These are phyloP conservation scores for Oldenlandia corymbosa DNA, from an alignment of 257 asterid genomes.

Conservation along the genomic window DNA sequence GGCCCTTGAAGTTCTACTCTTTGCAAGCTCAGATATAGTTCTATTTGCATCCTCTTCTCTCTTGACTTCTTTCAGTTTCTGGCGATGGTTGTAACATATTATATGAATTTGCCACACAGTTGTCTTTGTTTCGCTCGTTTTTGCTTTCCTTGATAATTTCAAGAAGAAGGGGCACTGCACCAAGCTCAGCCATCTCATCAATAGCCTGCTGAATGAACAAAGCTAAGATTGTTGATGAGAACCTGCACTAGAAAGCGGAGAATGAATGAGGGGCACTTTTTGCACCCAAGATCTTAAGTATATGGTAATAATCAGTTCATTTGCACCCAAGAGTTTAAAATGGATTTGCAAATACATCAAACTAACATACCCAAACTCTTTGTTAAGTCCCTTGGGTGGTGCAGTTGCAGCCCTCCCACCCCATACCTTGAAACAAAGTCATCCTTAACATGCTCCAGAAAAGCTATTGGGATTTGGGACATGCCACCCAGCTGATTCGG, in stretches of 20 bases:
- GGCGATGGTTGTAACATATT: conserved; percentile 33
- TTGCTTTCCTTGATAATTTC: conserved; percentile 17
- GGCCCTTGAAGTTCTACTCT: conserved; percentile 47
- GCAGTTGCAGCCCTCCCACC: conserved; percentile 76
- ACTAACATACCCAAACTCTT: conserved; percentile 57
- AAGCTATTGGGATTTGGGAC: conserved; percentile 80
- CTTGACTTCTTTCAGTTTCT: conserved; percentile 26
- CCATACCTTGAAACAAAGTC: conserved; percentile 63
- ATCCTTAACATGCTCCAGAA: conserved; percentile 71
- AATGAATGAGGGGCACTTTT: too few relatives aligned
- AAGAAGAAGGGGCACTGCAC: conserved; percentile 31
- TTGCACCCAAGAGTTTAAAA: neutral
- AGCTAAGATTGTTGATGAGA: conserved; percentile 39
- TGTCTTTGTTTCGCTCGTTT: conserved; percentile 33
- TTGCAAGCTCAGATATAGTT: conserved; percentile 27
- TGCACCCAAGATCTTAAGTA: too few relatives aligned
- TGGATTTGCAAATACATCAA: neutral
- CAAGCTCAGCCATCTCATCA: conserved; percentile 41
- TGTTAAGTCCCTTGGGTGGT: conserved; percentile 64
- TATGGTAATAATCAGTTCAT: conserved; percentile 2
- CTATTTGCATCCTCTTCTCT: conserved; percentile 24
- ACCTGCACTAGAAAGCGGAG: too few relatives aligned
- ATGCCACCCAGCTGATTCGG: conserved; percentile 81
- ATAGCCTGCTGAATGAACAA: conserved; percentile 33
- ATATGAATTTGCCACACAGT: conserved; percentile 33